A percentile compares a stretch with the other conserved stretches of the same genome.
These are phyloP conservation scores for Hortiboletus flavorubellus DNA, from an alignment of 768 basidiomycete genomes.

Conservation along the genomic window DNA sequence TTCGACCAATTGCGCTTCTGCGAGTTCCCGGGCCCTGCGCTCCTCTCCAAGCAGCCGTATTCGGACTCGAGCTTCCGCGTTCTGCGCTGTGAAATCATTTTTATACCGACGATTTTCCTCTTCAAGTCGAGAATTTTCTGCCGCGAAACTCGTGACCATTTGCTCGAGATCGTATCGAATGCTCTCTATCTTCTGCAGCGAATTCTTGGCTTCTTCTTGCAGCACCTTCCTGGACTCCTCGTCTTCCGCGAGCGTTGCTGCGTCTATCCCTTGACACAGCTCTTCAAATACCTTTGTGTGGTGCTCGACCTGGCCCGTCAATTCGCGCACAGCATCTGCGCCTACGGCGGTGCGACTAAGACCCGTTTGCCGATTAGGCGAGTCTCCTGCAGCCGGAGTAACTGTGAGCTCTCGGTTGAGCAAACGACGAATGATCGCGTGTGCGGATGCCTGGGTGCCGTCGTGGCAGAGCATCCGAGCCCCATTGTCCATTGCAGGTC, in stretches of 20 bases:
- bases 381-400: slow-evolving; percentile 44
- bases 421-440: slow-evolving; percentile 42
- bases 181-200: slow-evolving; percentile 39
- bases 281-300: slow-evolving; percentile 41
- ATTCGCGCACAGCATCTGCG: slow-evolving; percentile 41
- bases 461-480: slow-evolving; percentile 41
- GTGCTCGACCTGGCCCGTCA: slow-evolving; percentile 40
- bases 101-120: slow-evolving; percentile 20
- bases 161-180: slow-evolving; percentile 40
- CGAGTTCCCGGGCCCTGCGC: slow-evolving; percentile 15
- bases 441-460: slow-evolving; percentile 41
- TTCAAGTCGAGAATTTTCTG: slow-evolving; percentile 32
- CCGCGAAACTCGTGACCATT: slow-evolving; percentile 34
- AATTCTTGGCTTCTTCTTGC: slow-evolving; percentile 36
- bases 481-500: slow-evolving; percentile 43
- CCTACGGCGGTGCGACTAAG: slow-evolving; percentile 44
- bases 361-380: slow-evolving; percentile 39
- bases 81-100: slow-evolving; percentile 8
- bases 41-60: slow-evolving; percentile 21
- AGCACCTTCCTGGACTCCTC: slow-evolving; percentile 38
- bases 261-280: slow-evolving; percentile 41
- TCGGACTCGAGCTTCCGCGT: slow-evolving; percentile 10
- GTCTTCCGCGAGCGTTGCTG: slow-evolving; percentile 37
- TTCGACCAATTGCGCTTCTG: slow-evolving; percentile 18
- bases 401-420: slow-evolving; percentile 34